A percentile compares a stretch with the other conserved stretches of the same genome.
Conservation (phyloP, 2,329 filamentous ascomycete genomes). For the Scopulariopsis brevicaulis region DNA sequence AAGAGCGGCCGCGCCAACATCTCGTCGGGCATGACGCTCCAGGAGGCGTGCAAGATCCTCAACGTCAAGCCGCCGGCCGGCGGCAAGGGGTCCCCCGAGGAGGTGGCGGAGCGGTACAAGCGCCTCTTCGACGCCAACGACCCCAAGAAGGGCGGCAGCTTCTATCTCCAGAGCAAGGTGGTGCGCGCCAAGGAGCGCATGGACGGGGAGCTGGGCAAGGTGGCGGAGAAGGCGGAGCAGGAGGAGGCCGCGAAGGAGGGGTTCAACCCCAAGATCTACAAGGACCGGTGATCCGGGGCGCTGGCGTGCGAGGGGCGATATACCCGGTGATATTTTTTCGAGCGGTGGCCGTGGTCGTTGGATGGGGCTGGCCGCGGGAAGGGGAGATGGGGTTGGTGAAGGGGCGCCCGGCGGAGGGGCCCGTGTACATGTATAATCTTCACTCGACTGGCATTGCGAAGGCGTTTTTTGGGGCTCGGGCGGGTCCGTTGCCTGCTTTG, state of each 20-base stretch:
- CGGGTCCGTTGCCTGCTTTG: constrained; percentile 7
- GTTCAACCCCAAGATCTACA: constrained; percentile 92
- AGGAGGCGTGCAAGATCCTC: constrained; percentile 94
- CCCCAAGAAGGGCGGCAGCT: constrained; percentile 89
- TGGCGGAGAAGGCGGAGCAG: constrained; percentile 56
- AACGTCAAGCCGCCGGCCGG: constrained; percentile 83
- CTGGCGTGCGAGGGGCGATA: background rate
- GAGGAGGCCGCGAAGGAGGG: constrained; percentile 75
- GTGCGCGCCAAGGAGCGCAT: constrained; percentile 83
- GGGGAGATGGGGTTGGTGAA: background rate
- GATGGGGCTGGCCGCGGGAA: background rate
- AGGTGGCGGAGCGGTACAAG: constrained; percentile 83
- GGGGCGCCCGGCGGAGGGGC: background rate
- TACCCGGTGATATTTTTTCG: background rate
- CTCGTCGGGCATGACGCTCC: constrained; percentile 72
- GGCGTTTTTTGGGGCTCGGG: constrained; percentile 1
- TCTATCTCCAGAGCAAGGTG: constrained; percentile 97
- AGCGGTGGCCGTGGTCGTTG: background rate
- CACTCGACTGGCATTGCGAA: constrained; percentile 6
- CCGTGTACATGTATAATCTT: constrained; percentile 5
- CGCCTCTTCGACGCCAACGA: constrained; percentile 90
- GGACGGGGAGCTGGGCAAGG: constrained; percentile 71
- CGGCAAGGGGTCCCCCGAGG: constrained; percentile 66
- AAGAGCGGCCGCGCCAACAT: constrained; percentile 37
- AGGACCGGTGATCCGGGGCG: constrained; percentile 49